Evolutionary conservation across 2,329 filamentous ascomycete species (phyloP), one percentile per base, ranked within the genome.

Genomic region (Colletotrichum liaoningense): DNA sequence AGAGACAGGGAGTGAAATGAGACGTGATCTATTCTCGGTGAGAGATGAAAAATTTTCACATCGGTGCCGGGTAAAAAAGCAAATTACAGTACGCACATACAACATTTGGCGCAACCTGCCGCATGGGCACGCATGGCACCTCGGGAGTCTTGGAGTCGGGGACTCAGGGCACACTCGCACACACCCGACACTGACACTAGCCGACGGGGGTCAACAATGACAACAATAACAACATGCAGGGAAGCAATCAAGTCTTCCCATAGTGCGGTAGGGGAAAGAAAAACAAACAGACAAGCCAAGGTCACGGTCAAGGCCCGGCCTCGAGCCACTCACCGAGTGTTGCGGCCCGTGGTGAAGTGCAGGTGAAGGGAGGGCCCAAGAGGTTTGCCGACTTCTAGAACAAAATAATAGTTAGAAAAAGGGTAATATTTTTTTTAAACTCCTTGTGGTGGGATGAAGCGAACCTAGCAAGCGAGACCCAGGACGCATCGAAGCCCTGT

Each of bases 21-120:
- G 63, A 69, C 28, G 56, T 38, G 52, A 35, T 62, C 64, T 49
- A 26, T 62, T 42, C 62, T 71, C 66, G 71, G 66, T 71, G 71
- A 74, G 67, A 30, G 55, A 66, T 54, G 66, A 75, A 75, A 74
- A 64, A 1, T 75, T 74, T 74, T 74, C 62, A 66, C 35, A n/a
- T 57, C 63, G 54, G 67, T 46, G 59, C 72, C 57, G 7, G 46
- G 52, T 26, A 60, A 67, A 75, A 74, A 74, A 74, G 71, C 66
- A 75, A 74, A 71, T 74, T 73, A 57, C 49, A 60, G 30, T 38
- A 42, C 55, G 54, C 28, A 66, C 49, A 33, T 30, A 28, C 33
- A 65, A 66, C 35, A 42, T 59, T 74, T 68, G 52, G 52, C 62
- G 64, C 58, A 64, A 71, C 62, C 30, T 74, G 71, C 63, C 63